phyloP scores from a whole-genome alignment of 768 basidiomycete species.

The Trichaptum fuscoviolaceum region DNA sequence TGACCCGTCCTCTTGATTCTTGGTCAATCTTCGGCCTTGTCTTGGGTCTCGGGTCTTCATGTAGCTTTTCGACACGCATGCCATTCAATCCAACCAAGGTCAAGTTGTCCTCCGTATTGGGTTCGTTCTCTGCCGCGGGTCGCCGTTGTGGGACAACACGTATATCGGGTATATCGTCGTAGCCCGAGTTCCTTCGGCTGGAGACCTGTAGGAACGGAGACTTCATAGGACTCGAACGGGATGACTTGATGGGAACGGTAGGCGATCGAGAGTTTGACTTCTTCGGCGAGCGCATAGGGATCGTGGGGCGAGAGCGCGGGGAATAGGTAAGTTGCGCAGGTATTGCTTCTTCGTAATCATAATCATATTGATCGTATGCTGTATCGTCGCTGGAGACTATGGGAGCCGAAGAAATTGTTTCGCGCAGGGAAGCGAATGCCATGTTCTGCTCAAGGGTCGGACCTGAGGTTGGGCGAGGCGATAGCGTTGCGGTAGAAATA shows the following conservation, averaged over 20 bases:
- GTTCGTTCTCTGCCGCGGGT: neutral
- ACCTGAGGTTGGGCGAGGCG: slow-evolving; percentile 42
- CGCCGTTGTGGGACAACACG: neutral
- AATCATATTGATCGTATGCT: neutral
- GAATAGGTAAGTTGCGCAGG: neutral
- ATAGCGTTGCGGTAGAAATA: slow-evolving; percentile 31
- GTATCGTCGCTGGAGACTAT: neutral
- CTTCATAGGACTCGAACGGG: neutral
- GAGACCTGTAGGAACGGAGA: neutral
- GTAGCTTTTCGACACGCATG: neutral
- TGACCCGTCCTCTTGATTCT: neutral
- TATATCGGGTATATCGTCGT: neutral
- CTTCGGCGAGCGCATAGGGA: neutral
- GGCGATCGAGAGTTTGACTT: neutral
- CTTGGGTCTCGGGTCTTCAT: neutral
- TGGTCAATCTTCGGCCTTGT: neutral
- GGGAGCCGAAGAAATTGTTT: slow-evolving; percentile 24
- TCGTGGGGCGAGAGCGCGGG: neutral
- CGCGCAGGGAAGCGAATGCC: slow-evolving; percentile 69
- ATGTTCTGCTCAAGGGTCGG: slow-evolving; percentile 81
- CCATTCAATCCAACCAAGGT: neutral
- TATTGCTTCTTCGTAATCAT: neutral
- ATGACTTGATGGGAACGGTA: neutral
- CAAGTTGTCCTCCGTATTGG: neutral
- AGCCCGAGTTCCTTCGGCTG: neutral